Evolutionary conservation across 495 filamentous ascomycete species (phyloP).

Genomic region (Bryoglossum gracile): DNA sequence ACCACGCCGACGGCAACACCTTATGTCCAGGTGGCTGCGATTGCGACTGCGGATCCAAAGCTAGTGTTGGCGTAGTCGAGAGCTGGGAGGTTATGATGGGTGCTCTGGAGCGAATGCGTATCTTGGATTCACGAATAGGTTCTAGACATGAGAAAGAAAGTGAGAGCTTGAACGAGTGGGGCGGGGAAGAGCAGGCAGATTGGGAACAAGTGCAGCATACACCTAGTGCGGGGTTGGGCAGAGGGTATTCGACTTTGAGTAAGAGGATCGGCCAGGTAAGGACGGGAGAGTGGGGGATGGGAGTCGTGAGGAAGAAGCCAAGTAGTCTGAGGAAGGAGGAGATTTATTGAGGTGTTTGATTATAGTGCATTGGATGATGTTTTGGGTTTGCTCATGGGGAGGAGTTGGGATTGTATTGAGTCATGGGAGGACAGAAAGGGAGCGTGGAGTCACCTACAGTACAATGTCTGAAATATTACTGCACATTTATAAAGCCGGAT

Average conservation of each 20-base stretch:
- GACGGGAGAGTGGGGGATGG: conserved; percentile 22
- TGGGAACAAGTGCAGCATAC: conserved; percentile 13
- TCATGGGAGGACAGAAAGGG: too few species aligned
- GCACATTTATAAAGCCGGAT: too few species aligned
- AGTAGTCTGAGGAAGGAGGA: conserved; percentile 23
- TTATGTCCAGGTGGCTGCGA: conserved; percentile 39
- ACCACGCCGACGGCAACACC: conserved; percentile 39
- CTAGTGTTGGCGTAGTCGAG: conserved; percentile 23
- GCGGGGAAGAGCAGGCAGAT: conserved; percentile 15
- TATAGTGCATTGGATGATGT: neutral
- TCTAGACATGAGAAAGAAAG: conserved; percentile 3
- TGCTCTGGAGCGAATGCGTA: conserved; percentile 22
- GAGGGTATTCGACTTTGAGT: conserved; percentile 16
- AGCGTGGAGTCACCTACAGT: too few species aligned
- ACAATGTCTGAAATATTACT: neutral
- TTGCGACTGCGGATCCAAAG: conserved; percentile 29
- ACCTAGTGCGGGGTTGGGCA: conserved; percentile 8
- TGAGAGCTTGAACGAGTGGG: conserved; percentile 14
- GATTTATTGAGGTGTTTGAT: conserved; percentile 9
- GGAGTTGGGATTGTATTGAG: neutral
- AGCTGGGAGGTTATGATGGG: conserved; percentile 27
- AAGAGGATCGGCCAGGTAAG: conserved; percentile 22
- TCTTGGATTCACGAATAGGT: conserved; percentile 4
- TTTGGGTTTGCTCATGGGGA: too few species aligned
- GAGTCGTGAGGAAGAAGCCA: conserved; percentile 14